Conservation (phyloP, 805 yeast species). For the Starmerella apicola region DNA sequence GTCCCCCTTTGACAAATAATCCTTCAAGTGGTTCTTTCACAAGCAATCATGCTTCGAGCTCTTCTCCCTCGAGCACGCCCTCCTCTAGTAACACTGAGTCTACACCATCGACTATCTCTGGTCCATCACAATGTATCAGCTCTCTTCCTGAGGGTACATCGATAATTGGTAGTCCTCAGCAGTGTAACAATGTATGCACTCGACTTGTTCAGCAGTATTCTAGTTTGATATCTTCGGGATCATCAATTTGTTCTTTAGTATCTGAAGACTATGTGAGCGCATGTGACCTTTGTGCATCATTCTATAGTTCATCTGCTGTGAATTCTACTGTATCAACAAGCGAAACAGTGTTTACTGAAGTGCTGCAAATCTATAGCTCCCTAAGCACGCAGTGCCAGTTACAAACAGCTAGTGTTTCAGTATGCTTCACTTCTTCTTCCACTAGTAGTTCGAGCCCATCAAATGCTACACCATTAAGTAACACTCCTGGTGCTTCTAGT, state of each 20-base stretch:
- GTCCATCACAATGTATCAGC: conserved; percentile 3
- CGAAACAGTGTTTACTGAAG: neutral
- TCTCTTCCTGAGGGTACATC: conserved; percentile 1
- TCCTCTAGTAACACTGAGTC: neutral
- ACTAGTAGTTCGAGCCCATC: neutral
- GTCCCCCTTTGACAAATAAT: neutral
- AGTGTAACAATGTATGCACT: conserved; percentile 1
- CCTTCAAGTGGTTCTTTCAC: neutral
- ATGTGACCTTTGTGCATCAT: conserved; percentile 4
- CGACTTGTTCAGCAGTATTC: neutral
- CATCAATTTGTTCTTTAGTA: neutral
- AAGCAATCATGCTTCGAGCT: neutral
- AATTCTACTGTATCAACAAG: neutral
- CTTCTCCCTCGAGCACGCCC: neutral
- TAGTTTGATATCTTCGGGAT: neutral
- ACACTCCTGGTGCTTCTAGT: neutral
- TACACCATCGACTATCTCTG: neutral
- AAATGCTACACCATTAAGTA: neutral
- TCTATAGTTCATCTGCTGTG: conserved; percentile 1
- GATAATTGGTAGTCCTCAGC: neutral
- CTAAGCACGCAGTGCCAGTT: conserved; percentile 1
- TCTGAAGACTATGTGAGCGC: neutral
- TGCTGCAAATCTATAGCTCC: neutral
- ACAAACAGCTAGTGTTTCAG: neutral
- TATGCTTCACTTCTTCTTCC: neutral